Percentiles rank a stretch among this genome's conserved stretches.
These are phyloP conservation scores for Triticum turgidum DNA, from an alignment of 176 grass and related monocot species.

Conservation along the genomic window DNA sequence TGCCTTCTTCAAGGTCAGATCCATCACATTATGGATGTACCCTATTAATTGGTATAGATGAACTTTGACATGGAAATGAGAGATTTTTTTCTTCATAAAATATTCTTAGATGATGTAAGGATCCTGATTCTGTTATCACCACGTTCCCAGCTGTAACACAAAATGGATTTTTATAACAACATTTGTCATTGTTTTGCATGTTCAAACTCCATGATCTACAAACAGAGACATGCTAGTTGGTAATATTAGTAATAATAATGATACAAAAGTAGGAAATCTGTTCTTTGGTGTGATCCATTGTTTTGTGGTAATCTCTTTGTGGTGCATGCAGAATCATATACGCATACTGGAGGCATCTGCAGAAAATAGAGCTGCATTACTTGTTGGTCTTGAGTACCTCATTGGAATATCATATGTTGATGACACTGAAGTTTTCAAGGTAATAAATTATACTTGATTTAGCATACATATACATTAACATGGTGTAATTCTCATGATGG, in stretches of 20 bases:
- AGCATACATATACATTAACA: background rate
- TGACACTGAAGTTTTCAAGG: conserved; percentile 99
- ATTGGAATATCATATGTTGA: conserved; percentile 98
- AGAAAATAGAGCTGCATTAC: conserved; percentile 81
- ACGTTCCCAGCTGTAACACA: background rate
- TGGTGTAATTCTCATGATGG: background rate
- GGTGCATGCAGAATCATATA: conserved; percentile 68
- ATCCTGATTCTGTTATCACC: background rate
- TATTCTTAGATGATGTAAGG: conserved; percentile 10
- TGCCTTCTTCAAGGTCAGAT: conserved; percentile 90
- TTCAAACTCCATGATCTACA: background rate
- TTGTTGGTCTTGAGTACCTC: conserved; percentile 91
- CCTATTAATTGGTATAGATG: background rate
- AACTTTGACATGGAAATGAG: background rate
- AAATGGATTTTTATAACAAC: background rate
- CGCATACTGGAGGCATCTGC: conserved; percentile 71
- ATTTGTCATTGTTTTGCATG: background rate
- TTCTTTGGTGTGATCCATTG: conserved; percentile 10
- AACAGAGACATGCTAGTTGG: conserved; percentile 1
- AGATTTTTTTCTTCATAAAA: background rate
- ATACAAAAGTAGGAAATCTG: background rate
- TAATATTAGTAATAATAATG: conserved; percentile 8
- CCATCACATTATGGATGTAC: background rate
- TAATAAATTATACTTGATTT: conserved; percentile 39
- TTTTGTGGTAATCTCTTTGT: background rate